A percentile compares a stretch with the other conserved stretches of the same genome.
These are phyloP conservation scores for Apiosordaria backusii DNA, from an alignment of 495 filamentous ascomycete genomes.

Conservation along the genomic window DNA sequence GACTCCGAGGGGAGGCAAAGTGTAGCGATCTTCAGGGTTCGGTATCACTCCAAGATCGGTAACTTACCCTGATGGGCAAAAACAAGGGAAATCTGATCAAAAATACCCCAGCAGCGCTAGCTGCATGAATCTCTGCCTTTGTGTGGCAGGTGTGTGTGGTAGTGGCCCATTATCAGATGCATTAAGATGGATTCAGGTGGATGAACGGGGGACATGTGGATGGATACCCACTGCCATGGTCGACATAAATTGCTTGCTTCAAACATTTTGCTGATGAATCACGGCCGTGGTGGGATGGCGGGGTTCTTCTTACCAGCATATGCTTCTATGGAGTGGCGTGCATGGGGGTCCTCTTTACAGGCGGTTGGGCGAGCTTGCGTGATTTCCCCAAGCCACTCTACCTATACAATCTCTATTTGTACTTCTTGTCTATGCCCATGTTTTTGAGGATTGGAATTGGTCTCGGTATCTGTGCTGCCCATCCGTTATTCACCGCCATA, in stretches of 20 bases:
- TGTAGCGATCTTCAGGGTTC: slow-evolving; percentile 5
- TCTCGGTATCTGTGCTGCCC: slow-evolving; percentile 1
- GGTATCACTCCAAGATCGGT: slow-evolving; percentile 5
- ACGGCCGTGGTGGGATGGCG: slow-evolving; percentile 8
- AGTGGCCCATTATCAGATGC: neutral
- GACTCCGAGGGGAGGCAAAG: slow-evolving; percentile 4
- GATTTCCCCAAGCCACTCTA: slow-evolving; percentile 11
- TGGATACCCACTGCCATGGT: neutral
- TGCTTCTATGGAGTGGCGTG: neutral
- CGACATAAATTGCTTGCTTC: neutral
- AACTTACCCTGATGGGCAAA: slow-evolving; percentile 1
- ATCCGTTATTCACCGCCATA: neutral
- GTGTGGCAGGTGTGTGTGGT: neutral
- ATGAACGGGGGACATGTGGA: neutral
- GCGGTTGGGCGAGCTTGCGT: slow-evolving; percentile 20
- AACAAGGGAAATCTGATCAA: neutral
- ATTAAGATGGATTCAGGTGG: neutral
- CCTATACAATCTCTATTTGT: neutral
- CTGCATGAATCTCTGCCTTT: neutral
- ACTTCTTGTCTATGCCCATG: neutral
- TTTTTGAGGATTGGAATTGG: neutral
- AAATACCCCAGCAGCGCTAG: neutral
- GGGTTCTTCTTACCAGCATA: slow-evolving; percentile 6
- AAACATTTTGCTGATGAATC: slow-evolving; percentile 5
- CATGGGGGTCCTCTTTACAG: slow-evolving; percentile 5